Evolutionary conservation across 164 flowering plant genomes (phyloP), one percentile per base, ranked within the genome.

Genomic region (Piper betle): DNA sequence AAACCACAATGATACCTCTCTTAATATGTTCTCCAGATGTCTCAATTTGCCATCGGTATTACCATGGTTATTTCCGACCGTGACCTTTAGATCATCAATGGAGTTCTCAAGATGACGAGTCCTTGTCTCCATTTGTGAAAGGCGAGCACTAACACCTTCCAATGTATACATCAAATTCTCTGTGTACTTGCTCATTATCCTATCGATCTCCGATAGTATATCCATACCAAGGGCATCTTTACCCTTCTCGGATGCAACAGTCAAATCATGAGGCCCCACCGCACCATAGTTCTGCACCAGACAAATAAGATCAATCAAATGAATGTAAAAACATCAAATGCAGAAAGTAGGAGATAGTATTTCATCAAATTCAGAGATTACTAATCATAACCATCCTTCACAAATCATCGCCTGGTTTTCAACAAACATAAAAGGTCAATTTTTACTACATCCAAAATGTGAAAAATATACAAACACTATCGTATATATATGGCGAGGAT

Each of bases 11-110:
- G 12, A 55, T 81, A 90, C 98, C 92, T 92, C 96, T 76, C 82
- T 72, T 18, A 92, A 74, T 66, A 84, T 81, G 72, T 85, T 87
- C 69, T 88, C 96, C 75, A 91, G 62, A 66, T 80, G 90, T 67
- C 92, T 80, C 84, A 92, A 68, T 71, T 79, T 87, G 37, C 96
- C 98, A 71, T 88, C 91, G 62, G 81, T 81, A 64, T 69, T 84
- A 46, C 93, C 97, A 71, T 86, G 78, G 69, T 78, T 81, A 70
- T 81, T 82, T 61, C 81, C 95, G 68, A 80, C 73, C 56, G 89
- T 71, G 41, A 79, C 67, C 82, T 88, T 88, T 75, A 92, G 68
- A 66, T 87, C 98, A 85, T 86, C 96, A 17, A 92, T 76, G 53
- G 87, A 80, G 53, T 66, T 68, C 68, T 92, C 98, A 60, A 92